Evolutionary conservation across 805 yeast species (phyloP), one percentile per base, ranked within the genome.

Genomic region (Candida golubevii): DNA sequence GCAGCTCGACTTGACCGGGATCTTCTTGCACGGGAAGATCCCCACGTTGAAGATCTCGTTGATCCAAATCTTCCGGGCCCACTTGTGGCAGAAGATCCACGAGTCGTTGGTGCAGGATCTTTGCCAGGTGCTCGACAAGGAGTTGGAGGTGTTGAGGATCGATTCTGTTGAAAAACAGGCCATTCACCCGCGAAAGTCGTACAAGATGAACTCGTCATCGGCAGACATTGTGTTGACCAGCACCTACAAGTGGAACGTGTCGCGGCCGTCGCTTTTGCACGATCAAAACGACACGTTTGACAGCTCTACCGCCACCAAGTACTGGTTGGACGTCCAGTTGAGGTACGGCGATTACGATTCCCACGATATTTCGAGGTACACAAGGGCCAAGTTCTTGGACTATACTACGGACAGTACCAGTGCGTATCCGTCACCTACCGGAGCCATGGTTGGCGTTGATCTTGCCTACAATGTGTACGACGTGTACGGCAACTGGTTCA

Each of bases 1-100:
- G 27, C 99, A 93, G 62, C 72, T 93, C 36, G 99, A 93, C 65
- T 71, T 93, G 59, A 93, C 99, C 0, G 99, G 99, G 57, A 91
- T 93, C 27, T 93, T 93, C 64, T 71, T 93, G 39, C 99, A 93
- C 61, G 99, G 99, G 54, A 93, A 93, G 64, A 93, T 93, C 51
- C 99, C 99, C 7, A 93, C 99, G 0, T 71, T 93, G 59, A 93
- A 93, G 64, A 93, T 93, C 27, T 91, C 99, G 0, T 74, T 91
- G 50, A 90, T 93, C 61, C 99, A 93, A 62, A 88, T 93, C 3
- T 93, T 93, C 76, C 75, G 99, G 45, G 98, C 99, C 0, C 99
- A 93, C 71, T 77, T 93, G 58, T 93, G 99, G 99, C 99, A 93
- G 62, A 93, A 95, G 64, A 93, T 93, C 43, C 99, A 93, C 62